phyloP scores from a whole-genome alignment of 768 basidiomycete genomes.

The Naganishia antarctica region DNA sequence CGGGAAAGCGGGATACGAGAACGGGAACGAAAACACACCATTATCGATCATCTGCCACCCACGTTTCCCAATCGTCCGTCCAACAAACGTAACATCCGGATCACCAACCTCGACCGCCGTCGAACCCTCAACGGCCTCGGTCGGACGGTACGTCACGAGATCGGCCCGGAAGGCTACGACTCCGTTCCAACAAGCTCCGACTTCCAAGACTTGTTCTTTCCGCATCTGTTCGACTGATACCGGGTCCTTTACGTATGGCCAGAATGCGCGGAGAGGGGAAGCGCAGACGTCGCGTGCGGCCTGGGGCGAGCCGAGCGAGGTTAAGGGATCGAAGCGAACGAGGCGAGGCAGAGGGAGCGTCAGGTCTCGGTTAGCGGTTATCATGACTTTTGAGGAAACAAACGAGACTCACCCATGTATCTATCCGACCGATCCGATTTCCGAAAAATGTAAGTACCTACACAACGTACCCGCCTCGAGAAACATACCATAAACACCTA shows the following conservation, averaged over 20 bases:
- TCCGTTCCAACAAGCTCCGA: conserved; percentile 44
- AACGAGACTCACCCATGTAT: too few species aligned
- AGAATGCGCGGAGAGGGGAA: neutral
- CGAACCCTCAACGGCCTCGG: neutral
- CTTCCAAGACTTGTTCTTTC: conserved; percentile 4
- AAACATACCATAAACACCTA: too few species aligned
- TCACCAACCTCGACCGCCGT: neutral
- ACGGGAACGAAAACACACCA: conserved; percentile 3
- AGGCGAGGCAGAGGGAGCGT: too few species aligned
- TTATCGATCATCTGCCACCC: conserved; percentile 32
- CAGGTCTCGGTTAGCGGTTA: too few species aligned
- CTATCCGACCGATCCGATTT: too few species aligned
- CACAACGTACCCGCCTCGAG: too few species aligned
- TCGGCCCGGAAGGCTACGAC: conserved; percentile 34
- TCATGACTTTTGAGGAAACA: too few species aligned
- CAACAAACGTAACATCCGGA: neutral
- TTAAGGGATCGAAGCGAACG: too few species aligned
- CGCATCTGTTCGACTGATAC: neutral
- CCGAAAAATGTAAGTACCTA: too few species aligned
- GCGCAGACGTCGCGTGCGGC: neutral
- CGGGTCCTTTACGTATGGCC: conserved; percentile 4
- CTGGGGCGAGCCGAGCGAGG: too few species aligned
- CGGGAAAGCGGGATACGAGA: neutral
- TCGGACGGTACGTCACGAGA: conserved; percentile 32
- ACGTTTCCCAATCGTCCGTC: conserved; percentile 18